A percentile compares a stretch with the other conserved stretches of the same genome.
Evolutionary conservation across 78 protist species (phyloP).

Genomic region (Isochrysis galbana): DNA sequence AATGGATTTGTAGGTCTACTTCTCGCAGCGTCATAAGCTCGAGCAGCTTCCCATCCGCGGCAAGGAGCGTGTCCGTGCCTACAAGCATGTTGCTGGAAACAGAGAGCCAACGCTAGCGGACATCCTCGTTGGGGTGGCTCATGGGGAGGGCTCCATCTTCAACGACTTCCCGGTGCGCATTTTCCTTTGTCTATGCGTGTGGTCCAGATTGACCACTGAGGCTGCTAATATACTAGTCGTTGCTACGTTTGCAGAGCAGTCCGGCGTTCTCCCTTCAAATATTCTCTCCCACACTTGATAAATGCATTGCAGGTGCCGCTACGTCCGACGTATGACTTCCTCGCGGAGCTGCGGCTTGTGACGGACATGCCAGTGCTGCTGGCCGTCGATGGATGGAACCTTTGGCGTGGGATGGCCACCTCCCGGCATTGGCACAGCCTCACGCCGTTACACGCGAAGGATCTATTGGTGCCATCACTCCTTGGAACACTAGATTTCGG

Average conservation of each 20-base stretch:
- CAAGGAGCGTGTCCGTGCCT: background rate
- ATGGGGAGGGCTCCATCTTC: background rate
- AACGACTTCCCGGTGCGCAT: background rate
- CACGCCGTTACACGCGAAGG: background rate
- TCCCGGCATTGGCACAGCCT: background rate
- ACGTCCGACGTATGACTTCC: background rate
- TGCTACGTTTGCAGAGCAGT: no score
- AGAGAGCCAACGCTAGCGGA: background rate
- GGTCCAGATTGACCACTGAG: no score
- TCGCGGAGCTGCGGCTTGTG: background rate
- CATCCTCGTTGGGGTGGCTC: background rate
- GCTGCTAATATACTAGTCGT: no score
- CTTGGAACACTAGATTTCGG: background rate
- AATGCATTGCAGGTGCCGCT: no score
- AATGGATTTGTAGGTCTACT: no score
- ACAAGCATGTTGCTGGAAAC: background rate
- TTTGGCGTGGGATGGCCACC: background rate
- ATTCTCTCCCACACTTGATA: no score
- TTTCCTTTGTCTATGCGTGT: no score
- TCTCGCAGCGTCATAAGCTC: background rate
- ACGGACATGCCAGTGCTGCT: background rate
- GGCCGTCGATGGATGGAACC: background rate
- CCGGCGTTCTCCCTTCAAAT: no score
- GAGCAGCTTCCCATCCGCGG: background rate
- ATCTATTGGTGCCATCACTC: background rate